Evolutionary conservation across 495 filamentous ascomycete genomes (phyloP).

Genomic region (Tuber melanosporum): DNA sequence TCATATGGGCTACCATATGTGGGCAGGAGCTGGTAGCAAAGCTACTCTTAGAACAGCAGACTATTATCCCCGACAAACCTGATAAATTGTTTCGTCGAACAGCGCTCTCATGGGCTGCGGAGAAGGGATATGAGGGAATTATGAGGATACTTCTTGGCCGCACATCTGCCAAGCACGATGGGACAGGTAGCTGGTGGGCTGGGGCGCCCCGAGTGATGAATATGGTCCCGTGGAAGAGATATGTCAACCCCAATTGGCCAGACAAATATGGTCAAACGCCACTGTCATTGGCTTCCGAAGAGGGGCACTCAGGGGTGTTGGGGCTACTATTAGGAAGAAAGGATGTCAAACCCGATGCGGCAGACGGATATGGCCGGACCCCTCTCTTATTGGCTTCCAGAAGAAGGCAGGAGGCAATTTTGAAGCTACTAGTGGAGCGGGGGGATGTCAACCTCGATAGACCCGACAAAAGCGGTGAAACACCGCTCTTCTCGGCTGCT

Average conservation of each 20-base stretch:
- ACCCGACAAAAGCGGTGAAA: no score
- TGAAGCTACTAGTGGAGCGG: no score
- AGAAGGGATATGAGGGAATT: neutral
- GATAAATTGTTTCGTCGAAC: neutral
- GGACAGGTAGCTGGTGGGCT: neutral
- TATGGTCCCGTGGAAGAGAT: neutral
- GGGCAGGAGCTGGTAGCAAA: neutral
- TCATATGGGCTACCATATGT: neutral
- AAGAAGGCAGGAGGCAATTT: no score
- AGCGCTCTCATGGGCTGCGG: neutral
- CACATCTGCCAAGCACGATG: neutral
- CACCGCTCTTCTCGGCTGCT: no score
- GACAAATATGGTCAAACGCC: neutral
- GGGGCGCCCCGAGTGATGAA: neutral
- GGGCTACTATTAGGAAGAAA: neutral
- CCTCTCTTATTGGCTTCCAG: no score
- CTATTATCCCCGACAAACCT: neutral
- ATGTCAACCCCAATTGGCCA: neutral
- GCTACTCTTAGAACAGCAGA: neutral
- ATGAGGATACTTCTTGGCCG: neutral
- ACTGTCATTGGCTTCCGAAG: no score
- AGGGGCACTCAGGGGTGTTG: neutral
- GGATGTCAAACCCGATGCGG: neutral
- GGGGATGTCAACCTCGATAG: neutral
- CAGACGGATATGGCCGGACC: no score